Evolutionary conservation across 176 grass and related monocot genomes (phyloP).

Genomic region (Musa schizocarpa): DNA sequence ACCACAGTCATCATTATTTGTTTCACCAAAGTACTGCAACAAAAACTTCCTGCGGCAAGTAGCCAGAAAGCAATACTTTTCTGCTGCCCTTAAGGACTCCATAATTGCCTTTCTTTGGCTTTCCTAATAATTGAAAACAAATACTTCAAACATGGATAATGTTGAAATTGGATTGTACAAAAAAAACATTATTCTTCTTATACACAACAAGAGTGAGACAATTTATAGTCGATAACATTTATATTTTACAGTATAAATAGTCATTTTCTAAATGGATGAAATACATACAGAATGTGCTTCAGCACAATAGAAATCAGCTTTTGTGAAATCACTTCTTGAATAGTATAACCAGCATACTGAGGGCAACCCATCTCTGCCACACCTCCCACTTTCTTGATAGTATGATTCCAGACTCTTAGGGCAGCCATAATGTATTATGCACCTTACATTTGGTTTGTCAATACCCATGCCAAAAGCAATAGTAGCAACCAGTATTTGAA

Average conservation of each 20-base stretch:
- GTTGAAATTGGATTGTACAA: neutral
- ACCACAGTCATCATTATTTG: conserved; percentile 44
- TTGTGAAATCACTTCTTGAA: conserved; percentile 79
- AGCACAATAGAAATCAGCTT: conserved; percentile 83
- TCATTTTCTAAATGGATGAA: conserved; percentile 3
- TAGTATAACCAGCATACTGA: conserved; percentile 95
- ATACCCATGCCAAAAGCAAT: conserved; percentile 99
- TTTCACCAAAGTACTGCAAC: conserved; percentile 90
- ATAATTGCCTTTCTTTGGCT: conserved; percentile 63
- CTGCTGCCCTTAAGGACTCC: conserved; percentile 77
- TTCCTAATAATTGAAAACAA: conserved; percentile 27
- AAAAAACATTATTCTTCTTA: neutral
- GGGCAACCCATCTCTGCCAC: conserved; percentile 81
- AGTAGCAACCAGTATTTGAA: conserved; percentile 79
- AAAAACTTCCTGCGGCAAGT: conserved; percentile 73
- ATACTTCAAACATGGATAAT: neutral
- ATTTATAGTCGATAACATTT: neutral
- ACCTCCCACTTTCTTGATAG: conserved; percentile 97
- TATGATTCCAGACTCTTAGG: conserved; percentile 93
- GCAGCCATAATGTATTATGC: conserved; percentile 87
- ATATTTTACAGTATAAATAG: neutral
- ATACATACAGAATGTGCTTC: conserved; percentile 39
- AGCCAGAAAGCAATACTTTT: conserved; percentile 76
- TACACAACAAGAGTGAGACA: neutral
- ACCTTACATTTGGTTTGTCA: conserved; percentile 92